Evolutionary conservation across 2,329 filamentous ascomycete genomes (phyloP).

Genomic region (Colletotrichum sp.): DNA sequence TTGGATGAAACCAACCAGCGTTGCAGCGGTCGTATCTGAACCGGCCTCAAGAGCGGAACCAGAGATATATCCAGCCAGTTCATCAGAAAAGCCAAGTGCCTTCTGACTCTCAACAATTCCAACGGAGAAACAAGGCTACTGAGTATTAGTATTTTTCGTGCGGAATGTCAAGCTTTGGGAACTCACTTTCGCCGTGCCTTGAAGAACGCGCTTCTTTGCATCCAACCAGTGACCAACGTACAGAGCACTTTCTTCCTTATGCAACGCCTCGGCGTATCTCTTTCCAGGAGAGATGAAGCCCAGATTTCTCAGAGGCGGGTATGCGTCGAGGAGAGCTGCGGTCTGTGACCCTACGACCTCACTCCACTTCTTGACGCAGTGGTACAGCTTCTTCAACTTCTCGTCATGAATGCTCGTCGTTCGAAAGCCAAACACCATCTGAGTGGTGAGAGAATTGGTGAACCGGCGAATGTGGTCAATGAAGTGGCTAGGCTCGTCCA

Average conservation of each 20-base stretch:
- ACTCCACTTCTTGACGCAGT: conserved; percentile 34
- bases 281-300: conserved; percentile 7
- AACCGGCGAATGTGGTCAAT: conserved; percentile 51
- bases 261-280: conserved; percentile 39
- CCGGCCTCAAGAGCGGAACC: conserved; percentile 42
- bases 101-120: conserved; percentile 27
- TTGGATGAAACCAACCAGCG: conserved; percentile 45
- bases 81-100: conserved; percentile 28
- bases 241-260: conserved; percentile 16
- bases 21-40: conserved; percentile 47
- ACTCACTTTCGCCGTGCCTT: conserved; percentile 17
- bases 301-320: conserved; percentile 38
- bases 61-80: conserved; percentile 34
- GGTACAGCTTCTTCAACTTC: conserved; percentile 47
- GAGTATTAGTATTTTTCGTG: background rate
- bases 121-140: conserved; percentile 30
- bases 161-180: background rate
- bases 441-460: conserved; percentile 52
- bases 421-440: conserved; percentile 55
- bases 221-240: conserved; percentile 20
- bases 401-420: conserved; percentile 43
- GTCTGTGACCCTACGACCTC: conserved; percentile 42
- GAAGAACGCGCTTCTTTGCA: conserved; percentile 15
- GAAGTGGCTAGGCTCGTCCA: conserved; percentile 41
- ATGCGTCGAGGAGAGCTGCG: conserved; percentile 50